phyloP scores from a whole-genome alignment of 495 filamentous ascomycete species.

The Achaetomiella virescens region DNA sequence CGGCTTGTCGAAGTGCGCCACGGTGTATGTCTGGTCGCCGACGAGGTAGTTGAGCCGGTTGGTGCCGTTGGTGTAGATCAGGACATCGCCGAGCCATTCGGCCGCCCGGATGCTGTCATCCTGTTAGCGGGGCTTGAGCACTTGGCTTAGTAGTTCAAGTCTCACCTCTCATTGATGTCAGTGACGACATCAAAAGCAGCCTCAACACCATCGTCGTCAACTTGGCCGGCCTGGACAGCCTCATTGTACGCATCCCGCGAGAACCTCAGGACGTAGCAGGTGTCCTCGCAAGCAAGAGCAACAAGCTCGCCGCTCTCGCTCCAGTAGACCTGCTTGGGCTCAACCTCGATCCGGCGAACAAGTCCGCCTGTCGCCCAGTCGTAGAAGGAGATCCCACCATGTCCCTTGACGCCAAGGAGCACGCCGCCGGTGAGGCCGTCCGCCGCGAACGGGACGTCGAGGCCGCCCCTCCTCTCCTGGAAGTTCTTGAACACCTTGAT shows the following conservation, averaged over 20 bases:
- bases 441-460: slow-evolving; percentile 94
- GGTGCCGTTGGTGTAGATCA: slow-evolving; percentile 95
- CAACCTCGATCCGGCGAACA: slow-evolving; percentile 91
- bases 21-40: slow-evolving; percentile 96
- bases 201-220: slow-evolving; percentile 95
- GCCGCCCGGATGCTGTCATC: slow-evolving; percentile 72
- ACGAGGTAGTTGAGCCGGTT: slow-evolving; percentile 98
- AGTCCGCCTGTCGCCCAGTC: slow-evolving; percentile 90
- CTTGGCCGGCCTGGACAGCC: slow-evolving; percentile 69
- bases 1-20: slow-evolving; percentile 90
- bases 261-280: slow-evolving; percentile 89
- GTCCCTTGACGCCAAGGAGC: slow-evolving; percentile 89
- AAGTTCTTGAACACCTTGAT: slow-evolving; percentile 98
- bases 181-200: slow-evolving; percentile 93
- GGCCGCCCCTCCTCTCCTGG: slow-evolving; percentile 78
- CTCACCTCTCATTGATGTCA: slow-evolving; percentile 84
- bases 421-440: slow-evolving; percentile 87
- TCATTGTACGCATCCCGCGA: slow-evolving; percentile 79
- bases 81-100: slow-evolving; percentile 96
- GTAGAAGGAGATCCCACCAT: slow-evolving; percentile 90
- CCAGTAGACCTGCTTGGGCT: slow-evolving; percentile 93
- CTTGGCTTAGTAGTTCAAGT: slow-evolving; percentile 7
- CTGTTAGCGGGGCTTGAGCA: too few relatives aligned
- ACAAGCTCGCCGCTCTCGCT: slow-evolving; percentile 93
- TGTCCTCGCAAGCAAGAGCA: slow-evolving; percentile 87